phyloP scores from a whole-genome alignment of 805 yeast species.

The Teunomyces cretensis region DNA sequence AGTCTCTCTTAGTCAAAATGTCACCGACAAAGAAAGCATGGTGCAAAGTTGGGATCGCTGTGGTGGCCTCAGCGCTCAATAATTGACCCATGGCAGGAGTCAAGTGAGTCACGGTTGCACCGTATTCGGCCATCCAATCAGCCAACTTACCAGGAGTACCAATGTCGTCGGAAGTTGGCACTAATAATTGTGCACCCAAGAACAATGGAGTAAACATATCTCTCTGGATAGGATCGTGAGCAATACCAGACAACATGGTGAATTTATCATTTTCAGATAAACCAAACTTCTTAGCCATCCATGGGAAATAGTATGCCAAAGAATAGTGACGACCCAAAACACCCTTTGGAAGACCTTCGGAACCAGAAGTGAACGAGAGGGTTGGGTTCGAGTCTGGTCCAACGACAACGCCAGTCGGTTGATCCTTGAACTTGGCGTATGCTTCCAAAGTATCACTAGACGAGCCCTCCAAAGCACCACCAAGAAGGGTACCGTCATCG shows the following conservation, averaged over 20 bases:
- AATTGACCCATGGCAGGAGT: conserved; percentile 99
- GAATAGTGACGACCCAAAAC: conserved; percentile 97
- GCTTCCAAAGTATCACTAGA: conserved; percentile 49
- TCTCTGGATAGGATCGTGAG: conserved; percentile 99
- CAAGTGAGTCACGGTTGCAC: conserved; percentile 94
- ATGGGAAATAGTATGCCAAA: conserved; percentile 94
- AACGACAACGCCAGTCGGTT: conserved; percentile 82
- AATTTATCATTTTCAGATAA: conserved; percentile 79
- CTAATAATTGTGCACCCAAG: conserved; percentile 87
- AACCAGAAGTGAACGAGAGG: conserved; percentile 92
- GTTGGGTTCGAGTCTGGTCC: conserved; percentile 99
- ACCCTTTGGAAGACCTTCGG: conserved; percentile 98
- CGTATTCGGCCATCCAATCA: conserved; percentile 91
- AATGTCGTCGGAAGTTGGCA: conserved; percentile 95
- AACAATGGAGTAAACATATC: conserved; percentile 98
- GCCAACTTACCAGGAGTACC: conserved; percentile 98
- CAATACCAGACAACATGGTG: conserved; percentile 98
- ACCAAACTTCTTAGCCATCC: conserved; percentile 92
- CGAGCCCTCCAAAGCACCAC: conserved; percentile 45
- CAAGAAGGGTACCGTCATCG: conserved; percentile 70
- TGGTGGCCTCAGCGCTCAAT: conserved; percentile 90
- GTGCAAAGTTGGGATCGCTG: conserved; percentile 79
- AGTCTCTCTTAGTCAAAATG: conserved; percentile 94
- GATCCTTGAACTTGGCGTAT: conserved; percentile 46
- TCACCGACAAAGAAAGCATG: conserved; percentile 99